A percentile compares a stretch with the other conserved stretches of the same genome.
These are phyloP conservation scores for Nakaseomyces delphensis DNA, from an alignment of 1,139 yeast genomes.

Conservation along the genomic window DNA sequence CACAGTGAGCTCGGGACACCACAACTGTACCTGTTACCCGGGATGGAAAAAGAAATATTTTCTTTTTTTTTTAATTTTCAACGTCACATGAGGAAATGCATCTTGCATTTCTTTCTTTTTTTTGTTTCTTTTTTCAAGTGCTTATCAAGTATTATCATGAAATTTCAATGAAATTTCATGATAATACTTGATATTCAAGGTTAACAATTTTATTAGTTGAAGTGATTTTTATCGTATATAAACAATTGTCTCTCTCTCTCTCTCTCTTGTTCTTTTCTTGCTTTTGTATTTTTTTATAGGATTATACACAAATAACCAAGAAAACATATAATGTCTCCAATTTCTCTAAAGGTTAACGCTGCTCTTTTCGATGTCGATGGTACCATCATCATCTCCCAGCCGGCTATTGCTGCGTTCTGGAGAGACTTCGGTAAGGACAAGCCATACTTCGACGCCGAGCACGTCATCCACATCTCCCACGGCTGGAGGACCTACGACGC, in stretches of 20 bases:
- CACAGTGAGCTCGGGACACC: not conserved
- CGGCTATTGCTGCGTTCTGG: conserved; percentile 80
- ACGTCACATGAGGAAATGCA: no score
- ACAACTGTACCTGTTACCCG: no score
- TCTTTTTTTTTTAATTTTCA: no score
- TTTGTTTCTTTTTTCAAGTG: no score
- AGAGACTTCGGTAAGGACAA: conserved; percentile 59
- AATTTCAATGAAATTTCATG: no score
- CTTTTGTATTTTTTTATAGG: not conserved
- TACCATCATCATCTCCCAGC: conserved; percentile 73
- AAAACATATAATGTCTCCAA: conserved; percentile 25
- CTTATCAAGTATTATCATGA: no score
- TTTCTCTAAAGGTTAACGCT: conserved; percentile 33
- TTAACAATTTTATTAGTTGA: no score
- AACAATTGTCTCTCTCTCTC: conserved; percentile 3
- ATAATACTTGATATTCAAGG: no score
- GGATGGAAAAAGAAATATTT: not conserved
- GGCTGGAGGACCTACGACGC: conserved; percentile 81
- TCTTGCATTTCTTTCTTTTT: no score
- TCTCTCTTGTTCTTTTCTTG: not conserved
- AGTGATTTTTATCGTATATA: no score
- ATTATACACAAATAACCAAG: not conserved
- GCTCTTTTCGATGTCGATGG: conserved; percentile 79
- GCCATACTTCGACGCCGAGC: conserved; percentile 63
- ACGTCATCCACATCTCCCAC: conserved; percentile 66